phyloP scores from a whole-genome alignment of 75 land plant species.

The Cunninghamia lanceolata region DNA sequence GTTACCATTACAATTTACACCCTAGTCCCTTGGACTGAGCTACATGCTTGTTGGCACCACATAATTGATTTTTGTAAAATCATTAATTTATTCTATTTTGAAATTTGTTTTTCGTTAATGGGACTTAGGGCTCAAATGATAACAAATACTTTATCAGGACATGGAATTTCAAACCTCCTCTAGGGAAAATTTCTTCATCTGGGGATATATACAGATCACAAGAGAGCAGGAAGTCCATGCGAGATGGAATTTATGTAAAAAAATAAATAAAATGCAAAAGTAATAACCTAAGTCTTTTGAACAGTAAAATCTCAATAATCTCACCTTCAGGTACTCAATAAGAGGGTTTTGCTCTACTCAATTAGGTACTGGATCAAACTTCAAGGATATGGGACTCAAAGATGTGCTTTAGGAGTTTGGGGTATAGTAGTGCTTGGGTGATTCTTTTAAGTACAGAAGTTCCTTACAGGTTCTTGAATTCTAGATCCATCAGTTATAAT shows the following conservation, averaged over 20 bases:
- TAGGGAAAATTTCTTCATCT: not conserved
- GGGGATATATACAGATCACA: not conserved
- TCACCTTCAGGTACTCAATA: not conserved
- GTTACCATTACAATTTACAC: not conserved
- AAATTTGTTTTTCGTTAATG: not conserved
- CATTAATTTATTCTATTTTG: not conserved
- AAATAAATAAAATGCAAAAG: not conserved
- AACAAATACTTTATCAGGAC: not conserved
- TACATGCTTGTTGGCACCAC: not conserved
- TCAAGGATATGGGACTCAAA: too few species aligned
- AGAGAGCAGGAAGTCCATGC: not conserved
- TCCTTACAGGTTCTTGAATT: not conserved
- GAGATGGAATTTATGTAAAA: not conserved
- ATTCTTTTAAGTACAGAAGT: not conserved
- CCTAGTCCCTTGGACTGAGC: not conserved
- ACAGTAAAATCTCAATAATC: not conserved
- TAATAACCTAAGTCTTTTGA: not conserved
- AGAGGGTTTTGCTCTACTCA: not conserved
- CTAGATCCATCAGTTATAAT: not conserved
- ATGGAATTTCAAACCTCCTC: not conserved
- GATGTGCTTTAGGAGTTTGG: not conserved
- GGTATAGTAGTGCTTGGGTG: not conserved
- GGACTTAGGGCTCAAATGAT: not conserved
- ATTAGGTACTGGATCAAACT: not conserved
- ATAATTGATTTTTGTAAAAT: not conserved